These are phyloP conservation scores for Fusarium armeniacum DNA, from an alignment of 2,329 filamentous ascomycete genomes.

Conservation along the genomic window DNA sequence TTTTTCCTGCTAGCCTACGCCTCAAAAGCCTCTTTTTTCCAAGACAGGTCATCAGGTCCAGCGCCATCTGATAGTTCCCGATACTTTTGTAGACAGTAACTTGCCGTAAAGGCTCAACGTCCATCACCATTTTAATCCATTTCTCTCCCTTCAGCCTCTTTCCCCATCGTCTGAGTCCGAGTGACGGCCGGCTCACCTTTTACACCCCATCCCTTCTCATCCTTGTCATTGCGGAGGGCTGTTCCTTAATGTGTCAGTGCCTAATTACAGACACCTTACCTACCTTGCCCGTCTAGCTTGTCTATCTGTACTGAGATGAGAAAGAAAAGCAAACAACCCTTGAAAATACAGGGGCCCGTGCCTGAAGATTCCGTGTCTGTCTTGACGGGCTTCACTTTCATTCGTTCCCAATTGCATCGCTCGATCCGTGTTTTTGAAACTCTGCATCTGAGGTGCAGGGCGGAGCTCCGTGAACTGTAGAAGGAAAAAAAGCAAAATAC, in stretches of 20 bases:
- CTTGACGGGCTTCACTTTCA: constrained; percentile 16
- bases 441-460: constrained; percentile 29
- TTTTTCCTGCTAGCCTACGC: constrained; percentile 22
- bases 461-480: constrained; percentile 11
- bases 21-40: constrained; percentile 33
- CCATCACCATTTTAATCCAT: constrained; percentile 9
- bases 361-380: constrained; percentile 21
- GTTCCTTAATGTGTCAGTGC: constrained; percentile 18
- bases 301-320: neutral
- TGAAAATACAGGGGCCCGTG: constrained; percentile 26
- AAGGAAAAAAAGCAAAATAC: constrained; percentile 23
- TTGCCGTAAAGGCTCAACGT: constrained; percentile 11
- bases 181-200: constrained; percentile 16
- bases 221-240: constrained; percentile 21
- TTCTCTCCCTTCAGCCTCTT: constrained; percentile 29
- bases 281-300: neutral
- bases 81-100: constrained; percentile 12
- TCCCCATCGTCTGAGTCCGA: constrained; percentile 7
- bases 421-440: constrained; percentile 21
- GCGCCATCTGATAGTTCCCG: constrained; percentile 38
- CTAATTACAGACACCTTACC: constrained; percentile 20
- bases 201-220: constrained; percentile 14
- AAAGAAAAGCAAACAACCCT: constrained; percentile 34
- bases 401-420: constrained; percentile 16
- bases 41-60: constrained; percentile 27